Evolutionary conservation across 768 basidiomycete genomes (phyloP).

Genomic region (Boletus huronensis): DNA sequence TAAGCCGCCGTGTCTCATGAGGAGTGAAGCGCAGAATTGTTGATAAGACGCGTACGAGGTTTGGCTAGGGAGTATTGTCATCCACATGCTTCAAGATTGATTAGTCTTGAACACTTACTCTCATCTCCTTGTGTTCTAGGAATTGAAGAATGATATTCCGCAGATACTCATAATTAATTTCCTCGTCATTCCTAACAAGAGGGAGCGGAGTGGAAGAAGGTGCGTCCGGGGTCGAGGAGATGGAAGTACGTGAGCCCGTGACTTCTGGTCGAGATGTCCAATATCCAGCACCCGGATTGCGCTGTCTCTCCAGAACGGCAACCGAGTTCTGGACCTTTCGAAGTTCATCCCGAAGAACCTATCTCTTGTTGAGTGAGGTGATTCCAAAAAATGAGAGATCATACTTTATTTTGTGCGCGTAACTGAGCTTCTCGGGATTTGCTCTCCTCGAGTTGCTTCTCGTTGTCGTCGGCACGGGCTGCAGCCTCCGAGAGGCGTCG

Average conservation of each 20-base stretch:
- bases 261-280: constrained; percentile 57
- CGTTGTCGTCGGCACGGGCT: constrained; percentile 48
- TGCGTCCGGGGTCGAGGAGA: constrained; percentile 42
- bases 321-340: constrained; percentile 95
- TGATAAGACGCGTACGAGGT: constrained; percentile 86
- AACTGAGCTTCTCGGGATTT: constrained; percentile 68
- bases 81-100: neutral
- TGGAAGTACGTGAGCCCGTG: constrained; percentile 34
- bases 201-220: constrained; percentile 35
- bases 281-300: constrained; percentile 93
- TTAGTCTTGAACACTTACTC: constrained; percentile 52
- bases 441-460: constrained; percentile 70
- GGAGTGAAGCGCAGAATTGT: constrained; percentile 94
- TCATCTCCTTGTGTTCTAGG: constrained; percentile 97
- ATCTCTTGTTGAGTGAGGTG: constrained; percentile 10
- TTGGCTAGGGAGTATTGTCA: constrained; percentile 51
- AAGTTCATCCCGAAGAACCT: constrained; percentile 91
- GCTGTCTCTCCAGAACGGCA: constrained; percentile 81
- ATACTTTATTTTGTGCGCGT: constrained; percentile 75
- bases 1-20: constrained; percentile 84
- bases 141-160: constrained; percentile 97
- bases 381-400: constrained; percentile 3
- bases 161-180: constrained; percentile 92
- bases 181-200: constrained; percentile 64
- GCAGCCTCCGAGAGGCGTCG: constrained; percentile 48